Percentiles rank a stretch among this genome's conserved stretches.
Evolutionary conservation across 2,329 filamentous ascomycete genomes (phyloP).

Genomic region (Neocucurbitaria cava): DNA sequence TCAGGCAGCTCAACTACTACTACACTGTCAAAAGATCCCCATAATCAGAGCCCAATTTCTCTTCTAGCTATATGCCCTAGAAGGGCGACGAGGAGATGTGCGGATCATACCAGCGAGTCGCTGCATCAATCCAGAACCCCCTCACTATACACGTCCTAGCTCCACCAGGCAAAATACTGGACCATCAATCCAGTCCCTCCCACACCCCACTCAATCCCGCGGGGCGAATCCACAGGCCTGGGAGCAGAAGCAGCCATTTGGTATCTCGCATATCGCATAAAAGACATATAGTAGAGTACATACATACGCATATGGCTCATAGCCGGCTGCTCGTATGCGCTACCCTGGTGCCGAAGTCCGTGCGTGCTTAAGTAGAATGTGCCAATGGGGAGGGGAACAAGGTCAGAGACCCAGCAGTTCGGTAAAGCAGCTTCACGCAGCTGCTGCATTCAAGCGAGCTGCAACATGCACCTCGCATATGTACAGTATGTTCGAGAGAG

Average conservation of each 20-base stretch:
- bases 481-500: constrained; percentile 8
- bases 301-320: no score
- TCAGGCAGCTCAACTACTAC: not conserved
- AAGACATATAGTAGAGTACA: constrained; percentile 4
- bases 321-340: constrained; percentile 5
- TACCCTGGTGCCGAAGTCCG: constrained; percentile 2
- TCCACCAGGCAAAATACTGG: not conserved
- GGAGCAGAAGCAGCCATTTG: constrained; percentile 3
- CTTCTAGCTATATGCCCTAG: no score
- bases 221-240: constrained; percentile 1
- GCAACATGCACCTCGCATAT: constrained; percentile 6
- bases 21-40: no score
- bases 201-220: not conserved
- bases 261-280: constrained; percentile 5
- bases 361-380: constrained; percentile 1
- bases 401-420: not conserved
- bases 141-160: not conserved
- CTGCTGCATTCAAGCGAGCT: constrained; percentile 7
- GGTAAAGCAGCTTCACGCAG: constrained; percentile 1
- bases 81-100: not conserved
- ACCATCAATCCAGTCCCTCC: not conserved
- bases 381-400: not conserved
- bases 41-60: no score
- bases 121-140: constrained; percentile 13
- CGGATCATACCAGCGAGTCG: not conserved